phyloP scores from a whole-genome alignment of 108 stramenopile genomes.

The Nitzschia putrida region DNA sequence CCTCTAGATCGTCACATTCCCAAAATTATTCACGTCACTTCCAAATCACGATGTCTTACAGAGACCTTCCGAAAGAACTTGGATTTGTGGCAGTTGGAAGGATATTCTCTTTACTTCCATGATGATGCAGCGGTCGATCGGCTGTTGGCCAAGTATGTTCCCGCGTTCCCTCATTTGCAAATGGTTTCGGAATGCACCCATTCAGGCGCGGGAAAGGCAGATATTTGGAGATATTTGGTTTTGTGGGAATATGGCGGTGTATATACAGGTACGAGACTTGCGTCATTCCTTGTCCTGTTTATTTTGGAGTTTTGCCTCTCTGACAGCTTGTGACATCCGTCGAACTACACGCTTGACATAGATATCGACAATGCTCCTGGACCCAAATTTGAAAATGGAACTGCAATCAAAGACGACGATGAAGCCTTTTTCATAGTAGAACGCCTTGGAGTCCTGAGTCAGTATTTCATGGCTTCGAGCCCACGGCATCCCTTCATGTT shows the following conservation, averaged over 20 bases:
- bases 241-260: slow-evolving; percentile 62
- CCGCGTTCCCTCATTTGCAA: slow-evolving; percentile 55
- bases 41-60: slow-evolving; percentile 52
- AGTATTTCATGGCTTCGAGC: slow-evolving; percentile 63
- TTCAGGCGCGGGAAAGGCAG: slow-evolving; percentile 49
- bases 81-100: slow-evolving; percentile 46
- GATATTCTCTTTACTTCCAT: slow-evolving; percentile 58
- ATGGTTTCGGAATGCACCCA: slow-evolving; percentile 40
- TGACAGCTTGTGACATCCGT: no score
- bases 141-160: slow-evolving; percentile 38
- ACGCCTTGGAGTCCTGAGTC: slow-evolving; percentile 37
- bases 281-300: no score
- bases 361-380: slow-evolving; percentile 58
- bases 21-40: slow-evolving; percentile 53
- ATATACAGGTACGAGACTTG: slow-evolving; percentile 31
- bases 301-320: no score
- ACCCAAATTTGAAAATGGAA: slow-evolving; percentile 17
- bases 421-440: slow-evolving; percentile 62
- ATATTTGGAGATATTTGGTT: slow-evolving; percentile 60
- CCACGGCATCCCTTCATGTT: slow-evolving; percentile 62
- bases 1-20: slow-evolving; percentile 45
- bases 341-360: not conserved
- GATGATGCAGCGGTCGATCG: slow-evolving; percentile 62
- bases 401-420: slow-evolving; percentile 28
- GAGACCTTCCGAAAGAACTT: slow-evolving; percentile 27